A percentile compares a stretch with the other conserved stretches of the same genome.
phyloP scores from a whole-genome alignment of 495 filamentous ascomycete genomes.

The Sabuloglossum arenarium region DNA sequence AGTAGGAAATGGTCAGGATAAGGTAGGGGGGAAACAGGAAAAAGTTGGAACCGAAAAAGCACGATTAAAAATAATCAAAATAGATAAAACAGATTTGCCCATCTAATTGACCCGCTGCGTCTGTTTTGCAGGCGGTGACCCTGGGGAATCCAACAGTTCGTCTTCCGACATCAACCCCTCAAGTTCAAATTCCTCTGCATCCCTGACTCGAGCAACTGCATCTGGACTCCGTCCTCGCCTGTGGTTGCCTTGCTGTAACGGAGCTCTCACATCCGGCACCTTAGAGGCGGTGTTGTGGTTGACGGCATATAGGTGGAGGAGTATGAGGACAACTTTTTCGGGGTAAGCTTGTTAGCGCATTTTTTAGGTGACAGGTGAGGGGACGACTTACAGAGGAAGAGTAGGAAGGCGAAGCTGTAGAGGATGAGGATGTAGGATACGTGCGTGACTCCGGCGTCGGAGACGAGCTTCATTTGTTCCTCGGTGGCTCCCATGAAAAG shows the following conservation, averaged over 20 bases:
- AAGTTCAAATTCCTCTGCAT: constrained; percentile 82
- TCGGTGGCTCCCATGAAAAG: constrained; percentile 95
- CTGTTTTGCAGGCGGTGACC: not conserved
- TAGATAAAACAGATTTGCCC: not conserved
- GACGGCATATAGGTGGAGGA: constrained; percentile 63
- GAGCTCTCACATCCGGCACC: not conserved
- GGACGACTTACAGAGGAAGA: constrained; percentile 55
- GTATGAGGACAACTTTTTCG: constrained; percentile 46
- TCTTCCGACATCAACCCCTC: constrained; percentile 79
- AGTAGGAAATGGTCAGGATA: too few relatives aligned
- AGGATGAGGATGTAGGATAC: constrained; percentile 82
- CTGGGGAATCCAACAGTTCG: constrained; percentile 27
- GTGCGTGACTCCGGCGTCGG: constrained; percentile 53
- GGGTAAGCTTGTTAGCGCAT: constrained; percentile 5
- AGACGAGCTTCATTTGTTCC: constrained; percentile 72
- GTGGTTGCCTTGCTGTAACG: constrained; percentile 6
- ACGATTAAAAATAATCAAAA: not conserved
- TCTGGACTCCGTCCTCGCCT: constrained; percentile 5
- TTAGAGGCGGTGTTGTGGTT: constrained; percentile 20
- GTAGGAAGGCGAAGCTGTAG: constrained; percentile 70
- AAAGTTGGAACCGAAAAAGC: not conserved
- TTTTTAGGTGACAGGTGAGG: not conserved
- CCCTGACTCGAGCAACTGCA: constrained; percentile 28
- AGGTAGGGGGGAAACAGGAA: too few relatives aligned
- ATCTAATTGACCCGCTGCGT: not conserved